phyloP scores from a whole-genome alignment of 345 rosid species.

The Carallia brachiata region DNA sequence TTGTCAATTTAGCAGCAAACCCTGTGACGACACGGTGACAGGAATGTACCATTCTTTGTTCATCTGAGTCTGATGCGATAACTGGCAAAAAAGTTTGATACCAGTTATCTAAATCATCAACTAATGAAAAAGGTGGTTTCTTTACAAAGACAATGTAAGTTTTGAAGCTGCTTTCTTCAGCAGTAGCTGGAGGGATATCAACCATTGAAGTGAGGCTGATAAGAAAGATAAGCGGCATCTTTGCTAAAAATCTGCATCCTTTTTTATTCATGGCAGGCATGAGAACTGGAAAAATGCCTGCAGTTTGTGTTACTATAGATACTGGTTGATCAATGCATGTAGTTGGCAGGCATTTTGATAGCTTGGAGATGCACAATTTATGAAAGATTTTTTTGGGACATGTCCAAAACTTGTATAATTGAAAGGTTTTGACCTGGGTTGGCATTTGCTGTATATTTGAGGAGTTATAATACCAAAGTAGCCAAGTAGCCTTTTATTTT shows the following conservation, averaged over 20 bases:
- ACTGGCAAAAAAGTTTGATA: conserved; percentile 31
- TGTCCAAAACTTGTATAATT: neutral
- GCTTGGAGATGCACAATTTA: too few species aligned
- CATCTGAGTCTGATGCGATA: conserved; percentile 8
- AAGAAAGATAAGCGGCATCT: neutral
- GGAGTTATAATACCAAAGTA: too few species aligned
- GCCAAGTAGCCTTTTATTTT: too few species aligned
- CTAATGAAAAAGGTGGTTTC: conserved; percentile 10
- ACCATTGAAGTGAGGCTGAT: neutral
- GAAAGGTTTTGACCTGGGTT: neutral
- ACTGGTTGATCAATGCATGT: neutral
- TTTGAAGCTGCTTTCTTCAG: conserved; percentile 5
- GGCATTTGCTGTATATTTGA: conserved; percentile 8
- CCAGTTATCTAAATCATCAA: conserved; percentile 24
- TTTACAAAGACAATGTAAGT: conserved; percentile 31
- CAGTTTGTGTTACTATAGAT: neutral
- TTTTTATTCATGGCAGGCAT: neutral
- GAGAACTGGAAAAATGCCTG: too few species aligned
- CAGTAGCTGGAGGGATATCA: neutral
- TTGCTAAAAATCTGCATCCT: neutral
- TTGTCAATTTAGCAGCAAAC: conserved; percentile 32
- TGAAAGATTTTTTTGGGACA: too few species aligned
- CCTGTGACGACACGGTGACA: conserved; percentile 27
- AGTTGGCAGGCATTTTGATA: too few species aligned
- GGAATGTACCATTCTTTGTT: conserved; percentile 21